Percentiles rank a stretch among this genome's conserved stretches.
phyloP scores from a whole-genome alignment of 2,329 filamentous ascomycete genomes.

The Fusarium globosum region DNA sequence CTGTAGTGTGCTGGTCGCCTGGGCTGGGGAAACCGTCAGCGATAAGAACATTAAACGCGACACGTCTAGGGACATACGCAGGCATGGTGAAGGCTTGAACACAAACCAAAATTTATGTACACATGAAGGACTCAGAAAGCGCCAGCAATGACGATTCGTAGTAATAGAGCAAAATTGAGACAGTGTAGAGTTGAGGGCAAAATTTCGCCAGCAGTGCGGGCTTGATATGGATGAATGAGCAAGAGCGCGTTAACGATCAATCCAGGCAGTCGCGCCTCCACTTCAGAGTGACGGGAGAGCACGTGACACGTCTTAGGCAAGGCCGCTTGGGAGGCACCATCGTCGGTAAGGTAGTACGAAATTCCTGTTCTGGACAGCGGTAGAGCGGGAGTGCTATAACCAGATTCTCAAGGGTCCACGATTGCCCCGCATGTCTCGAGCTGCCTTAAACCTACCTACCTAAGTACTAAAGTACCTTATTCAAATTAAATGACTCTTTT shows the following conservation, averaged over 20 bases:
- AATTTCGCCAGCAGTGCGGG: constrained; percentile 16
- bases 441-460: background rate
- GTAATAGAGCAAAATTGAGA: background rate
- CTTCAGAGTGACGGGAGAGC: constrained; percentile 44
- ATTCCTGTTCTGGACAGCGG: no score
- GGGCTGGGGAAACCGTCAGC: constrained; percentile 59
- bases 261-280: constrained; percentile 39
- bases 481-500: background rate
- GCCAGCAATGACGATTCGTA: background rate
- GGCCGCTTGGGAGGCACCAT: background rate
- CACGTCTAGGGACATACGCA: constrained; percentile 52
- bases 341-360: no score
- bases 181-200: background rate
- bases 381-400: background rate
- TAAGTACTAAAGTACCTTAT: background rate
- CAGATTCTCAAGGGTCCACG: constrained; percentile 21
- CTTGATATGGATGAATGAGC: constrained; percentile 28
- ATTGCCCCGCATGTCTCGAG: constrained; percentile 22
- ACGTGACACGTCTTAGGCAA: constrained; percentile 38
- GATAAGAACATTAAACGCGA: background rate
- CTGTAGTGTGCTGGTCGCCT: constrained; percentile 70
- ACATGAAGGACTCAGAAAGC: constrained; percentile 39
- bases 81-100: constrained; percentile 52
- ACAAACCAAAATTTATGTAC: constrained; percentile 24
- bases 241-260: constrained; percentile 35